These are phyloP conservation scores for Phyllosticta citriasiana DNA, from an alignment of 2,329 filamentous ascomycete genomes.

Conservation along the genomic window DNA sequence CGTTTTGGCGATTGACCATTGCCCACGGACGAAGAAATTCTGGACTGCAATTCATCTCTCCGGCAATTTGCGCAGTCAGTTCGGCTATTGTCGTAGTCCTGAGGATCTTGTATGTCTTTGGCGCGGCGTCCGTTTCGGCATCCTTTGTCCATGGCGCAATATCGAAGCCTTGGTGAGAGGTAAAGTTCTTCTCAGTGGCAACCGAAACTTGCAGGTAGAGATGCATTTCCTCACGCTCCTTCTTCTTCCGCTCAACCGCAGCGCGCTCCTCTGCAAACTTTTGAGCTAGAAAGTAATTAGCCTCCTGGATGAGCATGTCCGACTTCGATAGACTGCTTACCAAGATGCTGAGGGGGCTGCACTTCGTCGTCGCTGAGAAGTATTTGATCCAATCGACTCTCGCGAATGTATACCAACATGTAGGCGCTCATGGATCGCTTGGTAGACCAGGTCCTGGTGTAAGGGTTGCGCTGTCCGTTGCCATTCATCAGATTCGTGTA, in stretches of 20 bases:
- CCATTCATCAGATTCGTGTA: conserved; percentile 52
- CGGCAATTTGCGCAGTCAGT: conserved; percentile 59
- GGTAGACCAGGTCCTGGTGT: conserved; percentile 52
- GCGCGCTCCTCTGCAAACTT: conserved; percentile 75
- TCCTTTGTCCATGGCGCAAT: conserved; percentile 51
- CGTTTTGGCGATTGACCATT: conserved; percentile 98
- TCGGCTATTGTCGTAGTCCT: conserved; percentile 68
- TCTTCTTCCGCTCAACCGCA: conserved; percentile 63
- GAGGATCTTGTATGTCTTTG: conserved; percentile 62
- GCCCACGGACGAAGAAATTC: conserved; percentile 76
- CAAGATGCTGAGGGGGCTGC: conserved; percentile 73
- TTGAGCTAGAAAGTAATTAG: conserved; percentile 43
- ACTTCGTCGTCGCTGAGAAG: conserved; percentile 65
- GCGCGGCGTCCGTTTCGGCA: conserved; percentile 57
- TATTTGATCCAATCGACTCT: conserved; percentile 73
- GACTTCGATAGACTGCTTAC: conserved; percentile 36
- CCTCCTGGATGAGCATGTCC: background rate
- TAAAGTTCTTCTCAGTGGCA: conserved; percentile 73
- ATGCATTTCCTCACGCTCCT: conserved; percentile 89
- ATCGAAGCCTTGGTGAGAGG: conserved; percentile 73
- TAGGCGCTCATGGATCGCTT: conserved; percentile 80
- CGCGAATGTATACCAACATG: conserved; percentile 96
- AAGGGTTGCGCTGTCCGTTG: conserved; percentile 50
- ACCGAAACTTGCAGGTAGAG: conserved; percentile 80
- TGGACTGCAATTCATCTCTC: conserved; percentile 58